phyloP scores from a whole-genome alignment of 257 asterid species.

The Linaria vulgaris region DNA sequence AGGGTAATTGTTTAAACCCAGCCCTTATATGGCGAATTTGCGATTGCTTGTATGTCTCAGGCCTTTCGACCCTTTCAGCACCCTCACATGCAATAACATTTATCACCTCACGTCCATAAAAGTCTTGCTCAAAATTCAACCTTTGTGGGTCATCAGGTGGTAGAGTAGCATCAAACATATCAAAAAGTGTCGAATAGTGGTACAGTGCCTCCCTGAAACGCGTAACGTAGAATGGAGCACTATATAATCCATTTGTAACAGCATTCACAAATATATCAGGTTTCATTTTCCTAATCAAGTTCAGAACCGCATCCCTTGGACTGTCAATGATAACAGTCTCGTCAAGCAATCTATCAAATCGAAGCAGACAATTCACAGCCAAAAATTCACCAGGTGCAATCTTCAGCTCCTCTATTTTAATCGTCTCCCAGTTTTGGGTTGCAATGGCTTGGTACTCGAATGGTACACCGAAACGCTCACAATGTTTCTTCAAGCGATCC shows the following conservation, averaged over 20 bases:
- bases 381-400: constrained; percentile 40
- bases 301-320: constrained; percentile 46
- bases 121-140: constrained; percentile 39
- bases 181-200: constrained; percentile 48
- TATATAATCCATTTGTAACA: constrained; percentile 44
- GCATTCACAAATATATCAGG: constrained; percentile 44
- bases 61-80: constrained; percentile 50
- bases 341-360: constrained; percentile 42
- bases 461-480: constrained; percentile 43
- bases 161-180: constrained; percentile 53
- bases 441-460: constrained; percentile 54
- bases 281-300: constrained; percentile 37
- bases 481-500: constrained; percentile 43
- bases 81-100: constrained; percentile 59
- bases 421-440: constrained; percentile 48
- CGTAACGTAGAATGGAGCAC: constrained; percentile 53
- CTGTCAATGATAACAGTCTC: constrained; percentile 48
- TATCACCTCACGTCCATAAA: constrained; percentile 50
- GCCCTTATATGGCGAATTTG: constrained; percentile 53
- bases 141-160: constrained; percentile 49
- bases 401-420: constrained; percentile 42
- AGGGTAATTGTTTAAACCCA: constrained; percentile 46
- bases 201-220: constrained; percentile 59
- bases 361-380: constrained; percentile 40
- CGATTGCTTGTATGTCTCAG: constrained; percentile 68